Conservation (phyloP, 2,329 filamentous ascomycete genomes). For the Daldinia sp. region DNA sequence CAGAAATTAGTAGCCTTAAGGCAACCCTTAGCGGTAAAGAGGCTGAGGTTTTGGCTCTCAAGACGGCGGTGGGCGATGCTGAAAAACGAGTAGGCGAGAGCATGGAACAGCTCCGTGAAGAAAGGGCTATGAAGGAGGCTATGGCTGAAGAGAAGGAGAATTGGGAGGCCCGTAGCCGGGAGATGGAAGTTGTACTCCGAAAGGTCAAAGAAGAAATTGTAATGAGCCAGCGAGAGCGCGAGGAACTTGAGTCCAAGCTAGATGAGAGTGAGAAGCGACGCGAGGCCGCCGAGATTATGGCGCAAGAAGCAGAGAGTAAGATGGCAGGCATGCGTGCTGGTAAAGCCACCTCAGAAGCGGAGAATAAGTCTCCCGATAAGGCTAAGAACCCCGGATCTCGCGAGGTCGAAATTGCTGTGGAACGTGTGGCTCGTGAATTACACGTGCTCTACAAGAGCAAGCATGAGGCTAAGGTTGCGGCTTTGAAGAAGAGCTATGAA, state of each 20-base stretch:
- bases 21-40: constrained; percentile 93
- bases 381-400: constrained; percentile 54
- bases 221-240: constrained; percentile 80
- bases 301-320: constrained; percentile 80
- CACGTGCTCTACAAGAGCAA: constrained; percentile 96
- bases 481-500: constrained; percentile 87
- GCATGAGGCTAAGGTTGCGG: constrained; percentile 94
- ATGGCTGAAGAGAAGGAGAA: constrained; percentile 79
- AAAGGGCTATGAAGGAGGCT: constrained; percentile 76
- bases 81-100: constrained; percentile 92
- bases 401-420: constrained; percentile 86
- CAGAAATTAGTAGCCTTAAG: constrained; percentile 93
- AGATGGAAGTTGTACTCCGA: constrained; percentile 85
- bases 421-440: constrained; percentile 93
- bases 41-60: constrained; percentile 88
- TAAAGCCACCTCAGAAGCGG: constrained; percentile 59
- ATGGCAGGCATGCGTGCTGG: constrained; percentile 79
- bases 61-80: constrained; percentile 87
- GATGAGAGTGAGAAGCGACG: constrained; percentile 81
- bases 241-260: constrained; percentile 79
- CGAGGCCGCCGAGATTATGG: constrained; percentile 79
- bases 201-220: constrained; percentile 86
- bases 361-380: constrained; percentile 56
- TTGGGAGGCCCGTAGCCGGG: constrained; percentile 86
- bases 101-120: constrained; percentile 84